phyloP scores from a whole-genome alignment of 2,329 filamentous ascomycete genomes.

The Phialophora verrucosa region DNA sequence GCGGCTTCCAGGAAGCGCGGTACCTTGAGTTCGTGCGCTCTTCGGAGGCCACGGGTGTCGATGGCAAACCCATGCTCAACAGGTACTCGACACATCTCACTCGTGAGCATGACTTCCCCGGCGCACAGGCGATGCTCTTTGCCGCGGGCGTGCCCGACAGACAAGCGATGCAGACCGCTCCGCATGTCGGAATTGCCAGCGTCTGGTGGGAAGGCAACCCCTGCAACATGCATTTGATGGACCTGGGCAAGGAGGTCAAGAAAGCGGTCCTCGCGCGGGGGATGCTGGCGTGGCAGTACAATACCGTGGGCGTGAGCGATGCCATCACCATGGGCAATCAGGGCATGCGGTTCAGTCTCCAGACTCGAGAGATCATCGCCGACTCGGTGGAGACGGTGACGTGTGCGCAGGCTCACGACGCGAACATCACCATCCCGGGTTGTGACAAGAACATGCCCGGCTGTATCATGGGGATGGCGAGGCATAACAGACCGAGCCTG shows the following conservation, averaged over 20 bases:
- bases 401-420: conserved; percentile 89
- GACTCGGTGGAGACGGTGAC: conserved; percentile 94
- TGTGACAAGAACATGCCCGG: conserved; percentile 99
- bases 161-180: conserved; percentile 84
- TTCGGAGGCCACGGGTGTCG: conserved; percentile 56
- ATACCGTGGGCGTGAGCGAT: conserved; percentile 87
- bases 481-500: conserved; percentile 88
- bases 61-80: conserved; percentile 74
- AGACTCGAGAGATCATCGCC: conserved; percentile 88
- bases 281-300: conserved; percentile 95
- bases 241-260: conserved; percentile 87
- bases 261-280: conserved; percentile 76
- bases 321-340: conserved; percentile 87
- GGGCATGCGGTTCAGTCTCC: conserved; percentile 93
- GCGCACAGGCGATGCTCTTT: conserved; percentile 95
- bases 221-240: conserved; percentile 81
- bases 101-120: conserved; percentile 85
- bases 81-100: conserved; percentile 85
- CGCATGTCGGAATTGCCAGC: conserved; percentile 87
- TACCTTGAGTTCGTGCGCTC: conserved; percentile 65
- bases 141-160: conserved; percentile 84
- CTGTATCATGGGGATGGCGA: conserved; percentile 84
- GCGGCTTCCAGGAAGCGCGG: conserved; percentile 43
- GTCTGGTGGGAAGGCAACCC: conserved; percentile 99
- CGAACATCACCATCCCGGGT: conserved; percentile 88